A percentile compares a stretch with the other conserved stretches of the same genome.
These are phyloP conservation scores for Fragaria vesca DNA, from an alignment of 306 rosid species.

Conservation along the genomic window DNA sequence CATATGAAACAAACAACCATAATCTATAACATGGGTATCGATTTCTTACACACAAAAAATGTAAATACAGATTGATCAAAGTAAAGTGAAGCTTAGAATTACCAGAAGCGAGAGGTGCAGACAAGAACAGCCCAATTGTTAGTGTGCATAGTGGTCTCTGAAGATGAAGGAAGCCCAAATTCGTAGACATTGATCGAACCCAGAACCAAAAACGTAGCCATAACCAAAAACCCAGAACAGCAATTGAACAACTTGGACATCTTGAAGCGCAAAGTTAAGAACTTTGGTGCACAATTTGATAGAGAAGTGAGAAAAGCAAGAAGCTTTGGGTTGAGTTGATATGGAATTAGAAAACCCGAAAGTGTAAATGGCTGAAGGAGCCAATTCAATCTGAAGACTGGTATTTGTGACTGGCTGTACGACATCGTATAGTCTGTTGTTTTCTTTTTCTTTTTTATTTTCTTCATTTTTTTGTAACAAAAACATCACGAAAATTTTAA, in stretches of 20 bases:
- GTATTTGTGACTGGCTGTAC: too few species aligned
- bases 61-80: neutral
- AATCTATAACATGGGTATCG: neutral
- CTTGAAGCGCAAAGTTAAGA: slow-evolving; percentile 12
- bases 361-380: too few species aligned
- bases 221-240: slow-evolving; percentile 4
- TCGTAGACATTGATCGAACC: slow-evolving; percentile 37
- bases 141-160: too few species aligned
- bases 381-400: too few species aligned
- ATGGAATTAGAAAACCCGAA: too few species aligned
- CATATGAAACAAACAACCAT: neutral
- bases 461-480: too few species aligned
- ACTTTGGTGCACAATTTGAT: neutral
- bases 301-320: too few species aligned
- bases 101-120: slow-evolving; percentile 97
- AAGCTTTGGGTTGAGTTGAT: too few species aligned
- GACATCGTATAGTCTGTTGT: too few species aligned
- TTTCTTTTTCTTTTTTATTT: too few species aligned
- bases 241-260: slow-evolving; percentile 28
- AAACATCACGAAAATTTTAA: too few species aligned
- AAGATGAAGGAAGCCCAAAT: slow-evolving; percentile 41
- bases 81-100: slow-evolving; percentile 20
- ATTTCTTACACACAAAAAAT: neutral
- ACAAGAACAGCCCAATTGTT: slow-evolving; percentile 93
- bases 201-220: slow-evolving; percentile 35